Evolutionary conservation across 352 stramenopile genomes (phyloP).

Genomic region (Phytophthora tentaculata): DNA sequence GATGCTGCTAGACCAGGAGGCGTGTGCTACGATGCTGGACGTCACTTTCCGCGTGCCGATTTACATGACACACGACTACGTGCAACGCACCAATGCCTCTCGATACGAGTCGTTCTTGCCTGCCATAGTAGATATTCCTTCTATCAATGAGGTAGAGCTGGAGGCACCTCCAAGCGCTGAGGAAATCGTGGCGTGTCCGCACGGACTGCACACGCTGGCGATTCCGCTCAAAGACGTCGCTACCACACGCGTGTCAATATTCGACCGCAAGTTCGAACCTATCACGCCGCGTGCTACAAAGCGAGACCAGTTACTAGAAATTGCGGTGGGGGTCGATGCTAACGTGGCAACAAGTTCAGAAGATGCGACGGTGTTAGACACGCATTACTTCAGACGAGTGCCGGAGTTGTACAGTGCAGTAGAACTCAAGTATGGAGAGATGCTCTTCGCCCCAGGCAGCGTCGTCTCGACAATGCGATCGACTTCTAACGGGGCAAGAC

Average conservation of each 20-base stretch:
- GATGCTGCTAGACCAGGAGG: constrained; percentile 37
- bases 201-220: constrained; percentile 65
- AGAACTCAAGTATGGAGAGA: constrained; percentile 28
- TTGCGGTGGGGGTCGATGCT: constrained; percentile 32
- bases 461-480: constrained; percentile 34
- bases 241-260: constrained; percentile 30
- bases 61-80: constrained; percentile 70
- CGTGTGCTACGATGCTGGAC: constrained; percentile 44
- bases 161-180: constrained; percentile 10
- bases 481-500: not conserved
- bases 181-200: constrained; percentile 51
- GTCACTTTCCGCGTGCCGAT: constrained; percentile 56
- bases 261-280: constrained; percentile 41
- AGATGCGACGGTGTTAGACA: constrained; percentile 26
- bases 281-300: constrained; percentile 14
- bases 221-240: constrained; percentile 25
- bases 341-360: constrained; percentile 15
- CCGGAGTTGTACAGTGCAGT: constrained; percentile 20
- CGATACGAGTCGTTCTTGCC: constrained; percentile 38
- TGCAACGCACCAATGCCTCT: constrained; percentile 60
- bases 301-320: constrained; percentile 23
- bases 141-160: not conserved
- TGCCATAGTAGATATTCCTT: constrained; percentile 34
- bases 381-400: constrained; percentile 24
- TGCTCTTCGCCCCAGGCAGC: constrained; percentile 67